Base-by-base conservation (phyloP, 148 eudicot genomes). In the Camellia granthamiana region DNA sequence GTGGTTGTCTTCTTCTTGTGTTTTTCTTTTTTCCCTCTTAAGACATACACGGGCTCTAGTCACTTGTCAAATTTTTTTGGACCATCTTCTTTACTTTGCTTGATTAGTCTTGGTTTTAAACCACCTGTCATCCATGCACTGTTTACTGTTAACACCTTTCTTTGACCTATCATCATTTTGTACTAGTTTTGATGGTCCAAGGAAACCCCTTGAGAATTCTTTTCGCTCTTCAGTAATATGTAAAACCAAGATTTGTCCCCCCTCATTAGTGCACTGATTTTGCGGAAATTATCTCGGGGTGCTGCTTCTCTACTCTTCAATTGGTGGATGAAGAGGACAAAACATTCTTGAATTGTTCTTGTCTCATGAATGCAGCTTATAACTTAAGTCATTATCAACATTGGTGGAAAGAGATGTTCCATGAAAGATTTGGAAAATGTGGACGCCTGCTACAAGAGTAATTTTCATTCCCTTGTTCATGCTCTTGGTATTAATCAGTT, bases 401-500 rank as follows among this genome's bases (percentile, higher is more conserved):
- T 85, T 90, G 89, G 87, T 89, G 92, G 88, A 79, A 86, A 90
- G 90, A 93, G 91, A 88, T 89, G 87, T 90, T 88, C 88, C 90
- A 78, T 95, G 89, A 92, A 86, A 84, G 92, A 91, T 92, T 88
- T 89, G 92, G 95, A 90, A 91, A 83, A 80, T 91, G 86, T 90
- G 91, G 84, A 85, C 79, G 89, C 91, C 94, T 91, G 94, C 93
- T 90, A 85, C 97, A 89, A 92, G 92, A 91, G 92, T 93, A 89
- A 81, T 96, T 91, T 89, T 84, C 86, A 88, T 96, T 92, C 86
- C 81, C 86, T 90, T 91, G 91, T 91, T 90, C 94, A 96, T 92
- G 93, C 94, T 88, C 92, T 86, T 78, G 97, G 90, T 96, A 84
- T 96, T 96, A 94, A 96, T 87, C 89, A 84, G 93, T 92, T 91